phyloP scores from a whole-genome alignment of 345 rosid species.

The Camelina laxa region DNA sequence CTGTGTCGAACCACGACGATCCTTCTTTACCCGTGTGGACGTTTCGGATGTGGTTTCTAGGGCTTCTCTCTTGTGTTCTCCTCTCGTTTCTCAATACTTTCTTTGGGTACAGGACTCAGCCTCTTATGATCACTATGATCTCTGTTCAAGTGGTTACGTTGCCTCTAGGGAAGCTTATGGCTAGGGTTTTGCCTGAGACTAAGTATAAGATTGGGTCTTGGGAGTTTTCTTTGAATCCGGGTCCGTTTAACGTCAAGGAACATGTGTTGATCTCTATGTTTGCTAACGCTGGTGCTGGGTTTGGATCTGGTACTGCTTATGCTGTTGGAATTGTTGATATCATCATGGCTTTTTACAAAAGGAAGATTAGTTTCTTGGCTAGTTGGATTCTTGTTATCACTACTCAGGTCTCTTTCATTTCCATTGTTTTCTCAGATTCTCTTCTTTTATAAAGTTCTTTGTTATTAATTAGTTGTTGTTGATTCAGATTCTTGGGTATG shows the following conservation, averaged over 20 bases:
- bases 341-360: slow-evolving; percentile 58
- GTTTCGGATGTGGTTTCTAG: slow-evolving; percentile 69
- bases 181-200: slow-evolving; percentile 46
- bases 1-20: slow-evolving; percentile 61
- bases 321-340: slow-evolving; percentile 61
- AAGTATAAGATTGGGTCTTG: slow-evolving; percentile 52
- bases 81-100: slow-evolving; percentile 73
- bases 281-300: slow-evolving; percentile 62
- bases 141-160: slow-evolving; percentile 64
- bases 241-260: slow-evolving; percentile 58
- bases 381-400: slow-evolving; percentile 66
- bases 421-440: background rate
- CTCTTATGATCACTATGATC: slow-evolving; percentile 57
- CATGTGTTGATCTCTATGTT: slow-evolving; percentile 60
- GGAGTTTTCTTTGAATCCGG: slow-evolving; percentile 54
- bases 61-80: slow-evolving; percentile 55
- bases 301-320: slow-evolving; percentile 62
- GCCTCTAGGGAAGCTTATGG: slow-evolving; percentile 61
- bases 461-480: background rate
- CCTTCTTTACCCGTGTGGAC: slow-evolving; percentile 65
- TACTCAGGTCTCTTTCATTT: slow-evolving; percentile 53
- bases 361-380: slow-evolving; percentile 62
- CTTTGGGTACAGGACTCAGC: slow-evolving; percentile 68
- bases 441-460: background rate
- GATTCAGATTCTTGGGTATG: slow-evolving; percentile 63